Evolutionary conservation across 2,329 filamentous ascomycete genomes (phyloP).

Genomic region (Fusarium algeriense): DNA sequence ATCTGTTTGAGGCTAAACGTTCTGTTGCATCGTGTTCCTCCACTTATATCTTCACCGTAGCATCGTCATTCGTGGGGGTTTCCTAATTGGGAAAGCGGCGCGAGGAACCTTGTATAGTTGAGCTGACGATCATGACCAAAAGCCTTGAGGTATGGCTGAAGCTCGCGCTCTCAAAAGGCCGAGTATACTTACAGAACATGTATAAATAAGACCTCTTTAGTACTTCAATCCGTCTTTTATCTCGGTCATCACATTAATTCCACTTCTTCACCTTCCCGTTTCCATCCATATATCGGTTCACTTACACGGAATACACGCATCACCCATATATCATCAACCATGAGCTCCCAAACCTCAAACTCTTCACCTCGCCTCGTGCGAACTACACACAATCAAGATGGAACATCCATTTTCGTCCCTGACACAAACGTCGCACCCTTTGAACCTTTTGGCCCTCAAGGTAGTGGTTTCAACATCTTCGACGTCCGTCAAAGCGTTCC

Average conservation of each 20-base stretch:
- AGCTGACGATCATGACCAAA: conserved; percentile 8
- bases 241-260: neutral
- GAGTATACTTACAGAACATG: neutral
- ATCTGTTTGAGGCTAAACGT: too few species aligned
- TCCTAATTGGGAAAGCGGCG: conserved; percentile 33
- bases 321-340: neutral
- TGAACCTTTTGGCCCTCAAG: conserved; percentile 19
- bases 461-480: conserved; percentile 23
- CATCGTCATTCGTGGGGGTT: conserved; percentile 22
- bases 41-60: neutral
- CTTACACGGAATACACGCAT: neutral
- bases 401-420: conserved; percentile 17
- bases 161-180: conserved; percentile 8
- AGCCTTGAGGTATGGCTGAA: neutral
- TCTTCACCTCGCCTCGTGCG: conserved; percentile 12
- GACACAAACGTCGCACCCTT: conserved; percentile 18
- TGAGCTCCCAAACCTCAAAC: conserved; percentile 6
- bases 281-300: neutral
- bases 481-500: conserved; percentile 32
- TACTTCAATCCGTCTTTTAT: neutral
- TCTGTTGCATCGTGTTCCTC: neutral
- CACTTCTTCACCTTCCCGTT: neutral
- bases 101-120: conserved; percentile 24
- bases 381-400: conserved; percentile 8
- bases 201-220: conserved; percentile 7